Conservation (phyloP, 441 rosid species). For the Erysimum pusillum region DNA sequence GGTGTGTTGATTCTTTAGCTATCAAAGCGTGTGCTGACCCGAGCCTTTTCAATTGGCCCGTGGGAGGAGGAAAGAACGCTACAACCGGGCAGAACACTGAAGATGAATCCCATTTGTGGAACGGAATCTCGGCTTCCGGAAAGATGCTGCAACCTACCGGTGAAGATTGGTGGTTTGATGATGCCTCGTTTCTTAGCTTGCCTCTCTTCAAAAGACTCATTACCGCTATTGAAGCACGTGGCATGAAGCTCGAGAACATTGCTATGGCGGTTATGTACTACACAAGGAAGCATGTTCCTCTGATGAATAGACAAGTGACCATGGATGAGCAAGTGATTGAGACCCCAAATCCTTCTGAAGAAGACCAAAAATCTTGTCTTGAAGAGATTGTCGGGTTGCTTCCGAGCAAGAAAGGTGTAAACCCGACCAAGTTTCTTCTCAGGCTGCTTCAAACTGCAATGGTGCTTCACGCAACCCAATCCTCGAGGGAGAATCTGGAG, state of each 20-base stretch:
- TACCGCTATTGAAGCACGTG: slow-evolving; percentile 55
- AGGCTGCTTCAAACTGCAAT: slow-evolving; percentile 64
- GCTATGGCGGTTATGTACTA: slow-evolving; percentile 63
- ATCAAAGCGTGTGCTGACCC: slow-evolving; percentile 66
- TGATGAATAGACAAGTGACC: slow-evolving; percentile 52
- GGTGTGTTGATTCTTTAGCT: slow-evolving; percentile 72
- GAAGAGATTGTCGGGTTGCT: slow-evolving; percentile 68
- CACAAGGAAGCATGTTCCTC: slow-evolving; percentile 61
- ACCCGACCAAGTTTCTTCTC: slow-evolving; percentile 69
- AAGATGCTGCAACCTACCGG: slow-evolving; percentile 51
- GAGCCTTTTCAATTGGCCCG: slow-evolving; percentile 58
- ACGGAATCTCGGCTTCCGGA: slow-evolving; percentile 59
- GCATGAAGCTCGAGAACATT: slow-evolving; percentile 62
- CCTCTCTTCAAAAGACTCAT: slow-evolving; percentile 61
- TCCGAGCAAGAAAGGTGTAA: slow-evolving; percentile 63
- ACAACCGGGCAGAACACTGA: slow-evolving; percentile 13
- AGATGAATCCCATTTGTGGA: slow-evolving; percentile 59
- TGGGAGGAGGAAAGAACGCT: slow-evolving; percentile 37
- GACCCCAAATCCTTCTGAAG: slow-evolving; percentile 47
- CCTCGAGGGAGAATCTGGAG: slow-evolving; percentile 65
- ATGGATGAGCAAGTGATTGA: slow-evolving; percentile 45
- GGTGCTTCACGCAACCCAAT: slow-evolving; percentile 60
- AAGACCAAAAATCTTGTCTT: slow-evolving; percentile 55
- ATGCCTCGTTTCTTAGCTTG: slow-evolving; percentile 59
- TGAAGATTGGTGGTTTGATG: slow-evolving; percentile 82